Evolutionary conservation across 148 eudicot genomes (phyloP).

Genomic region (Nyssa sinensis): DNA sequence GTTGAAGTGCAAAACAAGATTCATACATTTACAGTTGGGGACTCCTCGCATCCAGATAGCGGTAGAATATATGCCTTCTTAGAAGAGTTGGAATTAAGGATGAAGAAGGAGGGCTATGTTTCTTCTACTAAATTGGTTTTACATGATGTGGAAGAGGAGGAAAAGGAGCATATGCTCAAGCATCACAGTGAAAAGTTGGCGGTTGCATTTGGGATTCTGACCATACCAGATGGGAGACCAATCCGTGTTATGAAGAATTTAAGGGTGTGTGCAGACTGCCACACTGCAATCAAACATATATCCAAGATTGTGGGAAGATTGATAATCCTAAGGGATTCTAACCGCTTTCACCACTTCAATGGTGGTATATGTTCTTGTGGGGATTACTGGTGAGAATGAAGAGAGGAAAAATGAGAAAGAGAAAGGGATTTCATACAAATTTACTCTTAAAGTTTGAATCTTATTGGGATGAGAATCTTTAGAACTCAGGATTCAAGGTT

Average conservation of each 20-base stretch:
- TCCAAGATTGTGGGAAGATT: slow-evolving; percentile 44
- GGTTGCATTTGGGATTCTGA: slow-evolving; percentile 44
- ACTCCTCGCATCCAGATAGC: slow-evolving; percentile 34
- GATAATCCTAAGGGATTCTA: slow-evolving; percentile 46
- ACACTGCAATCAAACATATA: slow-evolving; percentile 44
- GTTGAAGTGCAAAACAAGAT: slow-evolving; percentile 49
- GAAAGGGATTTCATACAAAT: not conserved
- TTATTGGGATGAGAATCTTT: not conserved
- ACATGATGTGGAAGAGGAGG: slow-evolving; percentile 56
- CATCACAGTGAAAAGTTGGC: slow-evolving; percentile 52
- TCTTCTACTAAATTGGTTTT: slow-evolving; percentile 33
- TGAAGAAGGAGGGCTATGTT: slow-evolving; percentile 44
- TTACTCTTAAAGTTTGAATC: not conserved
- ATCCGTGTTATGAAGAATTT: slow-evolving; percentile 50
- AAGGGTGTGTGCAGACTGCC: slow-evolving; percentile 53
- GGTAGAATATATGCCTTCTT: slow-evolving; percentile 36
- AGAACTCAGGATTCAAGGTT: not conserved
- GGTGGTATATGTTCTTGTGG: slow-evolving; percentile 50
- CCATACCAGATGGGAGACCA: slow-evolving; percentile 33
- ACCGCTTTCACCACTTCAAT: slow-evolving; percentile 51
- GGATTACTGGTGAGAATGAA: slow-evolving; percentile 47
- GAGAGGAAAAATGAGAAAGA: not conserved
- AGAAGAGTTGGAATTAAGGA: slow-evolving; percentile 38
- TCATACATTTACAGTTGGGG: slow-evolving; percentile 46
- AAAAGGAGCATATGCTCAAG: slow-evolving; percentile 51